Percentiles rank a stretch among this genome's conserved stretches.
Conservation (phyloP, 495 filamentous ascomycete species). For the Neurospora sp. region DNA sequence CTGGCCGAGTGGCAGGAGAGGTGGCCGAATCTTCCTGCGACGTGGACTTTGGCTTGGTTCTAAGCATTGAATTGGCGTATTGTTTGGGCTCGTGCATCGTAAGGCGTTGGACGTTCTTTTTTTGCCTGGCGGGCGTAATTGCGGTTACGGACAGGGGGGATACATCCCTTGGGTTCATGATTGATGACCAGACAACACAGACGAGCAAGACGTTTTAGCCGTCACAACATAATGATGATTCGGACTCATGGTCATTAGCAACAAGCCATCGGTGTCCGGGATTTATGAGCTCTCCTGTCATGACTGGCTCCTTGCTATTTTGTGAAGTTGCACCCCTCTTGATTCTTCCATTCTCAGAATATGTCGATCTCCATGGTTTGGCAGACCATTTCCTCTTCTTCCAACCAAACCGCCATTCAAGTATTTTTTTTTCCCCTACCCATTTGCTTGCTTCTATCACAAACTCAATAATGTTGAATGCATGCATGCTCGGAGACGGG, state of each 20-base stretch:
- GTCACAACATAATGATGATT: background rate
- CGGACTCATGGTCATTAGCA: background rate
- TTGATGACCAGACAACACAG: background rate
- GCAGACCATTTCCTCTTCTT: background rate
- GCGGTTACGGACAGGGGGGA: background rate
- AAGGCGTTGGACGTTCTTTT: background rate
- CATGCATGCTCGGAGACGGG: background rate
- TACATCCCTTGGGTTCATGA: background rate
- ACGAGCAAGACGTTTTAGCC: background rate
- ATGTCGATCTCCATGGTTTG: background rate
- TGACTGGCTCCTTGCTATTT: background rate
- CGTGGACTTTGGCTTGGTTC: conserved; percentile 96
- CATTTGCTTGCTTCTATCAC: background rate
- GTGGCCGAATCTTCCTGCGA: conserved; percentile 80
- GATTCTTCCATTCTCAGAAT: background rate
- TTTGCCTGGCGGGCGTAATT: background rate
- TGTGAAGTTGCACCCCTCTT: background rate
- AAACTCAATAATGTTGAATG: background rate
- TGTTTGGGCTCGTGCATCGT: background rate
- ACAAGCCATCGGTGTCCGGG: background rate
- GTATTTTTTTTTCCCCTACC: background rate
- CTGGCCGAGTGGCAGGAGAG: conserved; percentile 92
- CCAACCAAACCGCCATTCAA: background rate
- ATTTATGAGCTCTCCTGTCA: background rate
- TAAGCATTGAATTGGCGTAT: conserved; percentile 27